phyloP scores from a whole-genome alignment of 2,329 filamentous ascomycete species.

The Colletotrichum liaoningense region DNA sequence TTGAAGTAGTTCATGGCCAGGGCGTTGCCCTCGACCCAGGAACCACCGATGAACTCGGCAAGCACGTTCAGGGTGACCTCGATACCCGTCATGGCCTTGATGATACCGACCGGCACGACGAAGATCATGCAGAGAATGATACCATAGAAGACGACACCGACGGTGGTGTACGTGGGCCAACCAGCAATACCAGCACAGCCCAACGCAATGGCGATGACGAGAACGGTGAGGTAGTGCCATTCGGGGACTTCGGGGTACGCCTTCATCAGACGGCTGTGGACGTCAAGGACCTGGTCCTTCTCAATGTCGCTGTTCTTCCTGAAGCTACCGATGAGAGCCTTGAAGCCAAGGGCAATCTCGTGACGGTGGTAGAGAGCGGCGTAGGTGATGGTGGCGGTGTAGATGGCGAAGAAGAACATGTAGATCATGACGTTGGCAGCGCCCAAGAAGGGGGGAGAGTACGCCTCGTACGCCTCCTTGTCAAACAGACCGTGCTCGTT shows the following conservation, averaged over 20 bases:
- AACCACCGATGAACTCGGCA: slow-evolving; percentile 65
- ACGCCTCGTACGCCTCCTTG: slow-evolving; percentile 56
- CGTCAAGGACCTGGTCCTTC: slow-evolving; percentile 51
- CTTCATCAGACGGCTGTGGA: slow-evolving; percentile 61
- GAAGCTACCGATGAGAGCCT: slow-evolving; percentile 58
- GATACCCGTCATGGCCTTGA: slow-evolving; percentile 64
- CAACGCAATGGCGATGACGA: slow-evolving; percentile 56
- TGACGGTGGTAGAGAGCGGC: slow-evolving; percentile 63
- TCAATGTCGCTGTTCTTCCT: slow-evolving; percentile 52
- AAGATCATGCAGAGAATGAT: slow-evolving; percentile 61
- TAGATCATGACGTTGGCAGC: slow-evolving; percentile 64
- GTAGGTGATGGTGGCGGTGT: slow-evolving; percentile 63
- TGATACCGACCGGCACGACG: slow-evolving; percentile 63
- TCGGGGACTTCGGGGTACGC: slow-evolving; percentile 61
- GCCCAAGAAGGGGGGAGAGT: slow-evolving; percentile 63
- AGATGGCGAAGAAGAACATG: slow-evolving; percentile 66
- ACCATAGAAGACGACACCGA: slow-evolving; percentile 63
- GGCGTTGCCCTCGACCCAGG: slow-evolving; percentile 60
- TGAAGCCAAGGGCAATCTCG: slow-evolving; percentile 62
- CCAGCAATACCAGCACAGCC: slow-evolving; percentile 59
- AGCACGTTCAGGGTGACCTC: slow-evolving; percentile 65
- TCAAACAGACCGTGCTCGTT: slow-evolving; percentile 58
- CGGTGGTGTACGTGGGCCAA: slow-evolving; percentile 63
- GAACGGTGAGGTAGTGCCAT: slow-evolving; percentile 63
- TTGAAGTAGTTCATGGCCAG: slow-evolving; percentile 67